Evolutionary conservation across 1,284 basidiomycete species (phyloP).

Genomic region (Moesziomyces parantarcticus): DNA sequence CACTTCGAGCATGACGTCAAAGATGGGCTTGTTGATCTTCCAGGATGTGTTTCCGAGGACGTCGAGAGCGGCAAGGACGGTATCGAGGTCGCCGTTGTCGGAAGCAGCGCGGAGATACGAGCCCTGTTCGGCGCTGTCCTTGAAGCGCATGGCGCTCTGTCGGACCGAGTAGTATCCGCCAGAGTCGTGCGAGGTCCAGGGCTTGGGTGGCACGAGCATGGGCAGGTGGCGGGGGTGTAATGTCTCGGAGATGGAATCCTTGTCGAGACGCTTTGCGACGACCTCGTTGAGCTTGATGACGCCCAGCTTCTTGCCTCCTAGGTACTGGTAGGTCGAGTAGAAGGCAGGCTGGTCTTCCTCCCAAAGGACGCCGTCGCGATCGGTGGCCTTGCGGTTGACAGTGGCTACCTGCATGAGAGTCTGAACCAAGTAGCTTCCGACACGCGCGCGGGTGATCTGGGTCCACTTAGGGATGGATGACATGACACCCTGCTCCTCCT

Average conservation of each 20-base stretch:
- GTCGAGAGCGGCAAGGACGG: conserved; percentile 88
- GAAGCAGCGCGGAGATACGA: conserved; percentile 83
- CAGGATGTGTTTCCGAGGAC: conserved; percentile 91
- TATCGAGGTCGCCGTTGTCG: conserved; percentile 80
- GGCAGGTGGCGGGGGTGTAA: conserved; percentile 93
- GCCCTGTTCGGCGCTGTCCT: conserved; percentile 87
- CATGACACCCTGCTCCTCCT: conserved; percentile 71
- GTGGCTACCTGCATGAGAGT: conserved; percentile 84
- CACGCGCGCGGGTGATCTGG: conserved; percentile 74
- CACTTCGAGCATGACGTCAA: conserved; percentile 77
- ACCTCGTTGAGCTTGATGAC: conserved; percentile 87
- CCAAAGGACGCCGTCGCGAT: conserved; percentile 62
- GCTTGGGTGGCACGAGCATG: conserved; percentile 91
- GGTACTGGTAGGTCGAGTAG: conserved; percentile 90
- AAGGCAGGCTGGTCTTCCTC: conserved; percentile 88
- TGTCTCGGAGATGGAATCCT: conserved; percentile 79
- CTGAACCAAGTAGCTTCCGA: conserved; percentile 86
- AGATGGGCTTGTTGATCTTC: conserved; percentile 83
- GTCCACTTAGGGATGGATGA: conserved; percentile 84
- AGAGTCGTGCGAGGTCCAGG: conserved; percentile 82
- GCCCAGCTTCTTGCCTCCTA: conserved; percentile 90
- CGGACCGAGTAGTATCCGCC: conserved; percentile 79
- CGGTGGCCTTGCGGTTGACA: conserved; percentile 73
- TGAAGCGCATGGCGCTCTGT: conserved; percentile 81
- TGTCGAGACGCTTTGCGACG: conserved; percentile 81